Evolutionary conservation across 768 basidiomycete genomes (phyloP), one percentile per base, ranked within the genome.

Genomic region (Psilocybe cubensis): DNA sequence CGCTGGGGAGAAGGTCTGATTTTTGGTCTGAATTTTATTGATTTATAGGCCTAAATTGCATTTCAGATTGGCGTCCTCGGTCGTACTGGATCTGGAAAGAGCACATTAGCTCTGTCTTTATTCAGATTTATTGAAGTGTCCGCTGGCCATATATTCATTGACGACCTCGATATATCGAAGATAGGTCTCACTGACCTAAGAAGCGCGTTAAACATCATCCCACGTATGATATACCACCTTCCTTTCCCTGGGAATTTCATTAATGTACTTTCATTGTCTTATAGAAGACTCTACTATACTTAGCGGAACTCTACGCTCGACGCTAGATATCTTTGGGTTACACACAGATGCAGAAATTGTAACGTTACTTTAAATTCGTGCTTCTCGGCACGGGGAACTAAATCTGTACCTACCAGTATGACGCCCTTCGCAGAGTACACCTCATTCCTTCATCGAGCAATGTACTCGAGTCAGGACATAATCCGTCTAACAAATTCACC

Each of bases 81-180:
- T 41, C 76, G 87, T 56, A 90, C 88, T 0, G 87, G 85, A 24
- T 86, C 85, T 7, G 91, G 91, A 31, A 93, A 92, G 74, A 89
- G 87, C 62, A 92, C 91, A 1, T 77, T 91, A 14, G 92, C 92
- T 0, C 76, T 94, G 14, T 89, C 89, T 7, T 91, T 94, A 75
- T 94, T 96, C 84, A 83, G 59, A 40, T 92, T 94, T 67, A 89
- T 94, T 11, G 92, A 94, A 63, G 87, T 92, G 0, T 83, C 84
- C 1, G 77, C 84, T 61, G 92, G 92, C 5, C 75, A 76, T 11
- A 92, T 93, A 52, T 49, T 82, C 3, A 76, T 94, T 24, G 92
- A 93, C 65, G 88, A 77, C 20, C 46, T 89, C n/a, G 89, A 93
- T 63, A 91, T 91, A 59, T 75, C 89, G 20, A 79, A 76, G 55